Base-by-base conservation (phyloP, 352 stramenopile genomes). In the Globisporangium echinulatum region DNA sequence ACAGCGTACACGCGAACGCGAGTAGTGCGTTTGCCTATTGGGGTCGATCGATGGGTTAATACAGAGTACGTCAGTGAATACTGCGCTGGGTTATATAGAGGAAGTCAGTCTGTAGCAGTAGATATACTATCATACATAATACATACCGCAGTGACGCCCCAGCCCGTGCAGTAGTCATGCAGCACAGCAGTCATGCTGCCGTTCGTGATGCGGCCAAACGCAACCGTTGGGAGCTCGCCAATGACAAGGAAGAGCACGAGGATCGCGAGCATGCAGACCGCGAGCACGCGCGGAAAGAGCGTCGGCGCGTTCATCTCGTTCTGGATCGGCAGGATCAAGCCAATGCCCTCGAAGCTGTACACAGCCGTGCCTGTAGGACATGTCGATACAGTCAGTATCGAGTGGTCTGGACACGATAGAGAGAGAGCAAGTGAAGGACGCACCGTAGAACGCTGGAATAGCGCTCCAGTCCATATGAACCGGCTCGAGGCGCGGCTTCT, bases 271-370 rank as follows among this genome's bases (percentile, higher is more conserved):
- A 92, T 92, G 51, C 74, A 87, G 5, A 66, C 48, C 2, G 64
- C 70, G 7, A 92, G 66, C 47, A 92, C 66, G 14, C 75, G 64
- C 3, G 73, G 79, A 44, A 92, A 92, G 0, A 75, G 61, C 6
- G 79, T 59, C 13, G 77, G 77, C 38, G 86, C 56, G 2, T 61
- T 52, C 82, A 92, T 92, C 62, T 85, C 82, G 50, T 92, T 92
- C 60, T 92, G 80, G 50, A 92, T 85, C 10, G 82, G 80, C 37
- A 92, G 49, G 46, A 92, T 83, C 15, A 92, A 67, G 0, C 82
- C 82, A 19, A 92, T 92, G 49, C 82, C 82, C 58, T 92, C 82
- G 52, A 92, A 92, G 38, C 78, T 89, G 67, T 92, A 92, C 40
- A 92, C 82, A 1, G 82, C 80, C 7, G 82, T 92, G 55, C 82